These are phyloP conservation scores for Gyromitra esculenta DNA, from an alignment of 2,329 filamentous ascomycete species.

Conservation along the genomic window DNA sequence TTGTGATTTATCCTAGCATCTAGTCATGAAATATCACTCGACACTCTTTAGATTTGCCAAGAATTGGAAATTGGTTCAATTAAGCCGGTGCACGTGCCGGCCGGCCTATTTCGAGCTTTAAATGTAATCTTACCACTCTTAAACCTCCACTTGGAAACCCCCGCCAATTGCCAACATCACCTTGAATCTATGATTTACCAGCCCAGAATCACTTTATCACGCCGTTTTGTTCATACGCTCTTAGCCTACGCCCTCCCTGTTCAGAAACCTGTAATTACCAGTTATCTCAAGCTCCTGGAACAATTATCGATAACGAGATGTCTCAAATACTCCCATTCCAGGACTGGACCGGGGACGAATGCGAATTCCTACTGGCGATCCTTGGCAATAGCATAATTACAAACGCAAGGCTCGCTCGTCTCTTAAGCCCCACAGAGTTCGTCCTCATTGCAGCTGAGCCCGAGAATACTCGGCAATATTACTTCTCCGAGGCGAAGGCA, in stretches of 20 bases:
- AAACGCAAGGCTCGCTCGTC: neutral
- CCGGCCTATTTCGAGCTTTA: neutral
- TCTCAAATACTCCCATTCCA: neutral
- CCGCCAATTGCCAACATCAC: neutral
- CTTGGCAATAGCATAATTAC: neutral
- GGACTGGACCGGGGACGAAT: slow-evolving; percentile 7
- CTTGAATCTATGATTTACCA: neutral
- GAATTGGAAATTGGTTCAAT: neutral
- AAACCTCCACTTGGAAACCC: neutral
- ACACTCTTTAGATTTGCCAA: neutral
- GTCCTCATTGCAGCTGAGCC: neutral
- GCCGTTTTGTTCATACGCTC: neutral
- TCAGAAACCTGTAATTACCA: no score
- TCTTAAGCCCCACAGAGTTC: neutral
- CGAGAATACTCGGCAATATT: neutral
- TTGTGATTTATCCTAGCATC: neutral
- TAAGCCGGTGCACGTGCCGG: neutral
- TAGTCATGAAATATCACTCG: neutral
- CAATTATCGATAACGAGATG: slow-evolving; percentile 3
- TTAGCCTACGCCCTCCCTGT: neutral
- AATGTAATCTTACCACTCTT: neutral
- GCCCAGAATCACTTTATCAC: neutral
- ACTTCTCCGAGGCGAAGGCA: slow-evolving; percentile 10
- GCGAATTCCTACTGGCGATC: slow-evolving; percentile 21
- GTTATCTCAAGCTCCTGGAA: neutral